A percentile compares a stretch with the other conserved stretches of the same genome.
Evolutionary conservation across 1,284 basidiomycete species (phyloP).

Genomic region (Apiotrichum veenhuisii): DNA sequence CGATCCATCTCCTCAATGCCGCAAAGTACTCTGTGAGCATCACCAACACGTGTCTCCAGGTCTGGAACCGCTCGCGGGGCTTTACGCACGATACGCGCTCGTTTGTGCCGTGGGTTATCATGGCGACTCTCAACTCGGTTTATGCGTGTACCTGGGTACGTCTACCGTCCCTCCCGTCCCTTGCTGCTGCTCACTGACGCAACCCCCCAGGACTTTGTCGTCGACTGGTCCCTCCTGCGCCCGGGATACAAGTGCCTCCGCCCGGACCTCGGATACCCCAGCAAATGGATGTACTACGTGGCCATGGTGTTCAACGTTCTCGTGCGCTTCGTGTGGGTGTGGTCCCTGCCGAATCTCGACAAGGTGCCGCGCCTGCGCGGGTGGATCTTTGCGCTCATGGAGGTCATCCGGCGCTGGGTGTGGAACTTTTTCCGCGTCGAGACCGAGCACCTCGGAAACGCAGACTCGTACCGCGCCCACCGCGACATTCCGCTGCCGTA

Average conservation of each 20-base stretch:
- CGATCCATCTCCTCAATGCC: constrained; percentile 82
- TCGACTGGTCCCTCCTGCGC: constrained; percentile 62
- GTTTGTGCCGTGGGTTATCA: constrained; percentile 64
- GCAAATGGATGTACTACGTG: constrained; percentile 52
- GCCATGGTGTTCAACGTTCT: constrained; percentile 61
- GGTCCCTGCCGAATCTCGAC: constrained; percentile 63
- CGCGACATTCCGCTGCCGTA: constrained; percentile 42
- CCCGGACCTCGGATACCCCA: constrained; percentile 68
- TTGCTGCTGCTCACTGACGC: background rate
- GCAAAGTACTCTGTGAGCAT: constrained; percentile 71
- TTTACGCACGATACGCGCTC: constrained; percentile 49
- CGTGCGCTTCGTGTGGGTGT: constrained; percentile 75
- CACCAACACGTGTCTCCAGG: constrained; percentile 64
- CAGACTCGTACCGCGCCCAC: constrained; percentile 24
- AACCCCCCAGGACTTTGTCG: constrained; percentile 54
- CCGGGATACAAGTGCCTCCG: constrained; percentile 66
- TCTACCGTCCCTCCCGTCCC: constrained; percentile 58
- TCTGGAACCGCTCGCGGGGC: constrained; percentile 64
- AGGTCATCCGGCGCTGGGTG: constrained; percentile 75
- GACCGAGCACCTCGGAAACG: constrained; percentile 49
- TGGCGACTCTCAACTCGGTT: constrained; percentile 60
- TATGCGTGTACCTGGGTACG: constrained; percentile 78
- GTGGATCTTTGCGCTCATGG: constrained; percentile 68
- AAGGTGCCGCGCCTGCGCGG: constrained; percentile 58
- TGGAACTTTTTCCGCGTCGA: constrained; percentile 72